A percentile compares a stretch with the other conserved stretches of the same genome.
phyloP scores from a whole-genome alignment of 306 rosid species.

The Quercus bicolor region DNA sequence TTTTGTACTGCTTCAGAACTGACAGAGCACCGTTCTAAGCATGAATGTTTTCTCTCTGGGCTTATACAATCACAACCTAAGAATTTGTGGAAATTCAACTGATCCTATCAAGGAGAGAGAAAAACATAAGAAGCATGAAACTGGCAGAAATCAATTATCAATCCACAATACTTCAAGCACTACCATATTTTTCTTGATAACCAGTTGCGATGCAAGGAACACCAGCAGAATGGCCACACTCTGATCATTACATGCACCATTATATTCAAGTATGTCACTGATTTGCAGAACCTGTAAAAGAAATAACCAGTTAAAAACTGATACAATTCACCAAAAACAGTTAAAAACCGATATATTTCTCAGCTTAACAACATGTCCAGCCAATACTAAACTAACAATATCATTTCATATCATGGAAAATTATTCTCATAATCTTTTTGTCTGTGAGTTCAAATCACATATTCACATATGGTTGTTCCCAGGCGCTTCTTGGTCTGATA shows the following conservation, averaged over 20 bases:
- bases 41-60: conserved; percentile 39
- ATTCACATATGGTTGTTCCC: background rate
- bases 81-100: conserved; percentile 79
- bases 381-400: background rate
- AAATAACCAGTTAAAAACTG: background rate
- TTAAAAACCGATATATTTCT: background rate
- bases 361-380: background rate
- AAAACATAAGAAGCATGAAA: conserved; percentile 1
- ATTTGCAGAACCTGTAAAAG: conserved; percentile 71
- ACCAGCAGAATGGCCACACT: conserved; percentile 87
- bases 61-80: conserved; percentile 59
- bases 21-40: conserved; percentile 35
- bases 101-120: conserved; percentile 45
- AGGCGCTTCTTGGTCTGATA: background rate
- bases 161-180: conserved; percentile 8
- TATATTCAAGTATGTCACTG: conserved; percentile 81
- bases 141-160: conserved; percentile 1
- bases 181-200: conserved; percentile 87
- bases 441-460: background rate
- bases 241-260: conserved; percentile 65
- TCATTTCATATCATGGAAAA: background rate
- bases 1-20: conserved; percentile 36
- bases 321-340: background rate
- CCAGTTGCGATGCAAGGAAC: conserved; percentile 82
- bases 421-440: background rate